Percentiles rank a stretch among this genome's conserved stretches.
Evolutionary conservation across 2,329 filamentous ascomycete species (phyloP).

Genomic region (Penicillium sp.): DNA sequence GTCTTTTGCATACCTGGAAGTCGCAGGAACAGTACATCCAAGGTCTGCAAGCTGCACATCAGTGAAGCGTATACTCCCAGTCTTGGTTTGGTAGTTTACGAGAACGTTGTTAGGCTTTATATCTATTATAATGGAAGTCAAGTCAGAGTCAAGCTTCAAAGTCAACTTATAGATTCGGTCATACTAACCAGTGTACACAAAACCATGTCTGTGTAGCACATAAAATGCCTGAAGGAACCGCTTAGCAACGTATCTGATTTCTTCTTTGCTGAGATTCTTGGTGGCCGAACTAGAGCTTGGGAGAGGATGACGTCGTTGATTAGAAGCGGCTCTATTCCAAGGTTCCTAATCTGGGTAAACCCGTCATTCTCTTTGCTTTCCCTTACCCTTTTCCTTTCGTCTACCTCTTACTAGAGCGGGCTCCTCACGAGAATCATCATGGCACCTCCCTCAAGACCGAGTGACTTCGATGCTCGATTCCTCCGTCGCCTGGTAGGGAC

Average conservation of each 20-base stretch:
- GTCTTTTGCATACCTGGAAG: neutral
- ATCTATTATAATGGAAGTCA: neutral
- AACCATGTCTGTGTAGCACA: neutral
- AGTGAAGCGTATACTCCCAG: neutral
- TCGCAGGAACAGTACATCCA: neutral
- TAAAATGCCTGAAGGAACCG: neutral
- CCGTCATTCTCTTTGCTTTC: too few species aligned
- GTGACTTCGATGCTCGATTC: constrained; percentile 12
- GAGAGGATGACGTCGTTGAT: too few species aligned
- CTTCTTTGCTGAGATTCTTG: neutral
- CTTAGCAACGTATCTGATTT: neutral
- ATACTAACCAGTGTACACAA: neutral
- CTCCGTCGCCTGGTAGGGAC: constrained; percentile 15
- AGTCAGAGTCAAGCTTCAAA: neutral
- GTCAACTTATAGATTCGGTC: neutral
- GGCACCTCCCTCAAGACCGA: too few species aligned
- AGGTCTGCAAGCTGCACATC: neutral
- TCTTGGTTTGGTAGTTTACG: neutral
- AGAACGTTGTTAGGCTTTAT: neutral
- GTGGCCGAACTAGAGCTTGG: too few species aligned
- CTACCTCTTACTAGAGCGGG: too few species aligned
- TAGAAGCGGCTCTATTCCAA: too few species aligned
- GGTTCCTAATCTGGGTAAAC: too few species aligned
- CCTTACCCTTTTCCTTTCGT: too few species aligned
- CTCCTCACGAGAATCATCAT: too few species aligned